Base-by-base conservation (phyloP, 139 green algal genomes). In the Micractinium conductrix region DNA sequence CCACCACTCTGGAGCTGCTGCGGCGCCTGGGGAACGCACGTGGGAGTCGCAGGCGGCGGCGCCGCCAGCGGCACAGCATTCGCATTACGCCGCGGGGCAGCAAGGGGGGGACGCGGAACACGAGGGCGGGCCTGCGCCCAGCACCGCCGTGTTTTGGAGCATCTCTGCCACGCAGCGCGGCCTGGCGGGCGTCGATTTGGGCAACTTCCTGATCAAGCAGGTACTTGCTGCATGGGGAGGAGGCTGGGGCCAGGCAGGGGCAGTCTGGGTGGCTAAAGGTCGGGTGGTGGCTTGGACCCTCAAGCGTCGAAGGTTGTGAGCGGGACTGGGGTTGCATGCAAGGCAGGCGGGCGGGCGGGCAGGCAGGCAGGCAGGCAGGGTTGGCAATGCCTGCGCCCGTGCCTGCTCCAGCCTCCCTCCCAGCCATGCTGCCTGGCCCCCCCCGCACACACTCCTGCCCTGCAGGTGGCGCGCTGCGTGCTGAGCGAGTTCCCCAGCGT, bases 141-240 rank as follows among this genome's bases (percentile, higher is more conserved):
- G 73, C 24, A 75, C 78, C 1, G 94, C 94, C 4, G 87, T 92
- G 24, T 97, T 97, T 81, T 97, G 97, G 86, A 95, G 91, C 65
- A 97, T 98, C 60, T 93, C 88, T 10, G 88, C 90, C 55, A 90
- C 85, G 21, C 89, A 97, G 88, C 74, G 37, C 43, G 93, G 93
- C 1, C 87, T 97, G 37, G 38, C 74, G 17, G 93, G 94, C 1
- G 88, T 98, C n/a, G 94, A 98, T 40, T 84, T 98, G 28, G 95
- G 95, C 44, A 93, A 96, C 87, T 94, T 92, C 71, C 89, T 97
- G 21, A 97, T 97, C 88, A 95, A 96, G 85, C 86, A 84, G 85
- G 81, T 67, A 38, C 40, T 60, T 45, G 50, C 28, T 67, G 60
- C 33, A n/a, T n/a, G n/a, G n/a, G n/a, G n/a, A n/a, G n/a, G n/a